Percentiles rank a stretch among this genome's conserved stretches.
Conservation (phyloP, 345 rosid species). For the Brassica cretica region DNA sequence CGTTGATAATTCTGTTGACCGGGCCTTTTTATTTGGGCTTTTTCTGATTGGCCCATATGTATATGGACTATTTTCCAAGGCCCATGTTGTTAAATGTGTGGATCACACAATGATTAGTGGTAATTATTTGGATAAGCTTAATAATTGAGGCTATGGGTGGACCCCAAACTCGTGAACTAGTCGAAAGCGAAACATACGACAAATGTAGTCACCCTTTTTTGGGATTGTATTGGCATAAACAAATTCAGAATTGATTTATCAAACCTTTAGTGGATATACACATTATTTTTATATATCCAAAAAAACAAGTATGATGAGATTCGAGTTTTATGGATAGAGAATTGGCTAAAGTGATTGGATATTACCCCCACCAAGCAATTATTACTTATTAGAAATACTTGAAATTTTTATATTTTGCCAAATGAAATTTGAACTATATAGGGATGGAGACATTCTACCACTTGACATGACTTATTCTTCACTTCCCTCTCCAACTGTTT, state of each 20-base stretch:
- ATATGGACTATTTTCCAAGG: neutral
- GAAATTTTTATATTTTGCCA: neutral
- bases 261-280: neutral
- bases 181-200: conserved; percentile 28
- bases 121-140: neutral
- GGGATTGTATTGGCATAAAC: conserved; percentile 22
- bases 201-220: conserved; percentile 22
- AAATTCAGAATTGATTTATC: neutral
- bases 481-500: neutral
- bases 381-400: neutral
- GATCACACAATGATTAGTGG: neutral
- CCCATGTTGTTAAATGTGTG: neutral
- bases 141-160: conserved; percentile 30
- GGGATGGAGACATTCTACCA: conserved; percentile 21
- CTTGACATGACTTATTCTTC: conserved; percentile 20
- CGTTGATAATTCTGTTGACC: neutral
- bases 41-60: neutral
- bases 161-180: conserved; percentile 26
- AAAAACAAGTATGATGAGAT: conserved; percentile 3
- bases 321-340: conserved; percentile 1
- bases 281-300: neutral
- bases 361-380: conserved; percentile 31
- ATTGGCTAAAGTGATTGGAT: conserved; percentile 16
- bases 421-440: neutral
- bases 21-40: neutral